These are phyloP conservation scores for Remersonia thermophila DNA, from an alignment of 2,329 filamentous ascomycete species.

Conservation along the genomic window DNA sequence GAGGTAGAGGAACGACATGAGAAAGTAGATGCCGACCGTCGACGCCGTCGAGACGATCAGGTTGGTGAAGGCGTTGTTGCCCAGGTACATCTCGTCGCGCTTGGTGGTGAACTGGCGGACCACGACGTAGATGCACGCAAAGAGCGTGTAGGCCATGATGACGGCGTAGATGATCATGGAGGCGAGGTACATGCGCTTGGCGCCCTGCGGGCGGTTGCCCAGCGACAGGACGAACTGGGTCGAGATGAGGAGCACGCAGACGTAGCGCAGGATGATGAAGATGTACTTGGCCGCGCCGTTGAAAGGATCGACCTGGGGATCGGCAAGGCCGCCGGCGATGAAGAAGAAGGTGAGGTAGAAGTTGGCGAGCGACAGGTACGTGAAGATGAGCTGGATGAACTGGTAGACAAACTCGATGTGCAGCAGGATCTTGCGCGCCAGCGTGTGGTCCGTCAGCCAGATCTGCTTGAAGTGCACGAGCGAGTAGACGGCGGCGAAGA, in stretches of 20 bases:
- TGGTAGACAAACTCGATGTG: slow-evolving; percentile 96
- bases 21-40: slow-evolving; percentile 85
- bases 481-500: slow-evolving; percentile 96
- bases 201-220: slow-evolving; percentile 90
- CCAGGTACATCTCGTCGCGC: slow-evolving; percentile 43
- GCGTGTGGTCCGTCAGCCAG: slow-evolving; percentile 82
- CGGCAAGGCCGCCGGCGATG: slow-evolving; percentile 78
- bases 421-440: slow-evolving; percentile 78
- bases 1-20: slow-evolving; percentile 92
- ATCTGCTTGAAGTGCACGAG: slow-evolving; percentile 90
- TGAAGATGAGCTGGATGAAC: slow-evolving; percentile 83
- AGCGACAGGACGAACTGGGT: slow-evolving; percentile 95
- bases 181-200: slow-evolving; percentile 76
- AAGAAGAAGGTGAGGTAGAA: slow-evolving; percentile 99
- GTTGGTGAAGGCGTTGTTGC: slow-evolving; percentile 89
- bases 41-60: slow-evolving; percentile 81
- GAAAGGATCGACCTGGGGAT: slow-evolving; percentile 74
- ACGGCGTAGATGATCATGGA: slow-evolving; percentile 83
- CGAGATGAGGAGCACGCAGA: slow-evolving; percentile 74
- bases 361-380: slow-evolving; percentile 95
- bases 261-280: slow-evolving; percentile 77
- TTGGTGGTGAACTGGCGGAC: slow-evolving; percentile 57
- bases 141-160: slow-evolving; percentile 94
- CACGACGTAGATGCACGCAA: slow-evolving; percentile 81
- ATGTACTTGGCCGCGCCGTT: slow-evolving; percentile 74